Evolutionary conservation across 2,329 filamentous ascomycete genomes (phyloP).

Genomic region (Talaromyces sp.): DNA sequence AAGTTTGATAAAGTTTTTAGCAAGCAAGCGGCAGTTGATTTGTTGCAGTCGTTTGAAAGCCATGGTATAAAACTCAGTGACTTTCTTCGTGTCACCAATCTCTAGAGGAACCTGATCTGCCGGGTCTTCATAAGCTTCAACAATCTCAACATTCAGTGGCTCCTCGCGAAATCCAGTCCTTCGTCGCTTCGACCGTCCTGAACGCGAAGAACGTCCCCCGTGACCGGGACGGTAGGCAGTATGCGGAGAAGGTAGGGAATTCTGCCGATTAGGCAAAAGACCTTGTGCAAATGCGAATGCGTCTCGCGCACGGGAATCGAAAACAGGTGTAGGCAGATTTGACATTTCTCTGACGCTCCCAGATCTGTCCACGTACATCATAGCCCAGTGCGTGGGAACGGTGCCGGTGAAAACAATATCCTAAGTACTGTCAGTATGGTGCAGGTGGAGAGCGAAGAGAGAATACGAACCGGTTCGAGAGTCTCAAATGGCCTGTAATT

Average conservation of each 20-base stretch:
- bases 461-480: slow-evolving; percentile 6
- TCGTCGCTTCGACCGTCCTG: slow-evolving; percentile 17
- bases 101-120: slow-evolving; percentile 33
- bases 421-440: slow-evolving; percentile 8
- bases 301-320: not conserved
- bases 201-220: not conserved
- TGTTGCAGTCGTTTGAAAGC: slow-evolving; percentile 48
- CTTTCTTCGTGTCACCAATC: slow-evolving; percentile 41
- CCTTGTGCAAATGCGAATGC: slow-evolving; percentile 15
- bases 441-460: not conserved
- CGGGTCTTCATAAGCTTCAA: slow-evolving; percentile 24
- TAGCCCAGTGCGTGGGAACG: slow-evolving; percentile 17
- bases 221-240: not conserved
- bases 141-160: not conserved
- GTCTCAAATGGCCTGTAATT: slow-evolving; percentile 15
- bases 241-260: not conserved
- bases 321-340: slow-evolving; percentile 11
- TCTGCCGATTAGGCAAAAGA: not conserved
- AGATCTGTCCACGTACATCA: slow-evolving; percentile 15
- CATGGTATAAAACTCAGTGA: slow-evolving; percentile 42
- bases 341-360: slow-evolving; percentile 16
- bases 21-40: slow-evolving; percentile 46
- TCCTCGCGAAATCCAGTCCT: slow-evolving; percentile 15
- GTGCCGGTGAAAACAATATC: slow-evolving; percentile 11
- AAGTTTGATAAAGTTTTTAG: slow-evolving; percentile 48